Conservation (phyloP, 2,329 filamentous ascomycete genomes). For the Xylariomycetidae sp. region DNA sequence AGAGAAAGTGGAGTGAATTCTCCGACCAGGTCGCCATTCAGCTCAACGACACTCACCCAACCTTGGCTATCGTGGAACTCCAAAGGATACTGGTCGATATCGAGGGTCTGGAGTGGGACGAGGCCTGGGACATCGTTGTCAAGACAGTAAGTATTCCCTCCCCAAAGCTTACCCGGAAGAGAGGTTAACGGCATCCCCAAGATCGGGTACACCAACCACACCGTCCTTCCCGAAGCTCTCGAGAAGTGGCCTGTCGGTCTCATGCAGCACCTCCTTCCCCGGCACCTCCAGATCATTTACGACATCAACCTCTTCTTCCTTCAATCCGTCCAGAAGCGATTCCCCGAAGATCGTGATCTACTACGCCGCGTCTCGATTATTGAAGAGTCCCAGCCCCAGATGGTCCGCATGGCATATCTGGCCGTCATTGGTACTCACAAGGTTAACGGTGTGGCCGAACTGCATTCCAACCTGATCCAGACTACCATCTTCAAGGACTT, state of each 20-base stretch:
- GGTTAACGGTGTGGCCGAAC: conserved; percentile 95
- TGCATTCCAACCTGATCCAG: conserved; percentile 96
- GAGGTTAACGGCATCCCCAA: conserved; percentile 19
- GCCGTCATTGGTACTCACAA: conserved; percentile 98
- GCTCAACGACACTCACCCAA: conserved; percentile 96
- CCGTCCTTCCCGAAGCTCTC: conserved; percentile 89
- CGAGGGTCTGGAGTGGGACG: conserved; percentile 89
- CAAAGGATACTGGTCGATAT: conserved; percentile 86
- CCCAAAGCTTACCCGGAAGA: conserved; percentile 5
- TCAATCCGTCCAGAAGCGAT: conserved; percentile 81
- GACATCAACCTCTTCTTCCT: conserved; percentile 96
- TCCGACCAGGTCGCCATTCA: conserved; percentile 94
- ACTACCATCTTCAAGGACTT: conserved; percentile 99
- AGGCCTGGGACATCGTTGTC: conserved; percentile 78
- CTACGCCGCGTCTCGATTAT: conserved; percentile 90
- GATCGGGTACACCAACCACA: conserved; percentile 99
- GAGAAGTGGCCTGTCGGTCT: conserved; percentile 98
- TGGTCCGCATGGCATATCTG: conserved; percentile 94
- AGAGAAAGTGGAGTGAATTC: conserved; percentile 86
- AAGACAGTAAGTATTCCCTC: conserved; percentile 47
- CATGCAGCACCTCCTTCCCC: conserved; percentile 84
- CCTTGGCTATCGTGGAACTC: conserved; percentile 90
- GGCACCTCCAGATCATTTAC: conserved; percentile 95
- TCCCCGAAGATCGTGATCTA: conserved; percentile 84
- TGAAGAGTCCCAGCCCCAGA: conserved; percentile 93